Conservation (phyloP, 1,284 basidiomycete genomes). For the Malassezia caprae region DNA sequence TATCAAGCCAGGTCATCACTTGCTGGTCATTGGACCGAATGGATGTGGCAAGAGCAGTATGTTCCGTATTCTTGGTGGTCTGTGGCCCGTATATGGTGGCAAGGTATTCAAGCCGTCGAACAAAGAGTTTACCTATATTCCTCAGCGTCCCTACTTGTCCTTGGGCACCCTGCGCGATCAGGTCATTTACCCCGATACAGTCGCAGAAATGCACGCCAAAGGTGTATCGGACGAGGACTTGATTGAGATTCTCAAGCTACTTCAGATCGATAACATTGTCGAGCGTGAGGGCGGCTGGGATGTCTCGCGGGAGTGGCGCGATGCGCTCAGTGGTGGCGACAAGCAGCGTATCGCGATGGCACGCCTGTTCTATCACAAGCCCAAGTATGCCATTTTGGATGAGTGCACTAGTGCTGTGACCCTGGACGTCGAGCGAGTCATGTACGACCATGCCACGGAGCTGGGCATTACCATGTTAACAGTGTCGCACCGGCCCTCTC, state of each 20-base stretch:
- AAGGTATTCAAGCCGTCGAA: conserved; percentile 84
- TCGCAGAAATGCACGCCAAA: conserved; percentile 49
- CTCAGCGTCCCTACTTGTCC: conserved; percentile 86
- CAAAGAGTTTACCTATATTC: conserved; percentile 83
- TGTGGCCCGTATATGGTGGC: conserved; percentile 95
- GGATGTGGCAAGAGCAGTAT: conserved; percentile 56
- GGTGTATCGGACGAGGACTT: conserved; percentile 61
- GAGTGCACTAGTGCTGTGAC: conserved; percentile 92
- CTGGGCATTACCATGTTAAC: conserved; percentile 48
- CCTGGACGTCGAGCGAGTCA: conserved; percentile 77
- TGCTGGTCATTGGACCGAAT: conserved; percentile 55
- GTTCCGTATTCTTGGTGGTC: conserved; percentile 86
- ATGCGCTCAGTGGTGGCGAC: conserved; percentile 68
- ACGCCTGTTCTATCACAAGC: conserved; percentile 84
- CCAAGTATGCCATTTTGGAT: conserved; percentile 93
- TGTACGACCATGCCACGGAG: conserved; percentile 84
- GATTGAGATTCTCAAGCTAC: conserved; percentile 61
- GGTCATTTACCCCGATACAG: conserved; percentile 68
- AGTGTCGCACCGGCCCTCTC: conserved; percentile 57
- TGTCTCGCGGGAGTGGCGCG: conserved; percentile 76
- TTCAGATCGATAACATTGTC: conserved; percentile 79
- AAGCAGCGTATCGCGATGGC: conserved; percentile 84
- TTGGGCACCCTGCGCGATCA: conserved; percentile 89
- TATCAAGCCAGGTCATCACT: conserved; percentile 72
- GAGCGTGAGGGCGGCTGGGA: conserved; percentile 97